Evolutionary conservation across 2,329 filamentous ascomycete genomes (phyloP).

Genomic region (Lecanicillium sp.): DNA sequence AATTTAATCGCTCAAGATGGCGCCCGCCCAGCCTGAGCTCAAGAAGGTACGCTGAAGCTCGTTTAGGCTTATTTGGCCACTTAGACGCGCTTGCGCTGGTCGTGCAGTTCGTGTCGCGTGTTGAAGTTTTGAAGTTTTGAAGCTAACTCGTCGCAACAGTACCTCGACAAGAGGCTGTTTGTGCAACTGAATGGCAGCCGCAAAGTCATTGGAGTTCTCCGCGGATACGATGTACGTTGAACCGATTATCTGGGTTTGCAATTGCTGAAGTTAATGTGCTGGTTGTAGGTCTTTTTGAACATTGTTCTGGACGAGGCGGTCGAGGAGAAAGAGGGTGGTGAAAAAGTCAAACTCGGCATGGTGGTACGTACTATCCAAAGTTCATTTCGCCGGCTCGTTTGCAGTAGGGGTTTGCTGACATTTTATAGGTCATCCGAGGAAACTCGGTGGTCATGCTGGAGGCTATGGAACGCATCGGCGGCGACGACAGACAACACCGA

Average conservation of each 20-base stretch:
- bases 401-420: conserved; percentile 21
- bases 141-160: conserved; percentile 47
- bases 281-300: conserved; percentile 82
- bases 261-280: neutral
- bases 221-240: conserved; percentile 78
- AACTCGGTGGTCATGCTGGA: conserved; percentile 99
- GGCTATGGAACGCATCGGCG: conserved; percentile 61
- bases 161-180: conserved; percentile 98
- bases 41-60: conserved; percentile 69
- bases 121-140: neutral
- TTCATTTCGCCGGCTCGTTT: no score
- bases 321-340: conserved; percentile 85
- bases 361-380: conserved; percentile 56
- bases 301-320: conserved; percentile 95
- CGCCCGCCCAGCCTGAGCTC: conserved; percentile 96
- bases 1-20: conserved; percentile 57
- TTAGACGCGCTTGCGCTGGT: neutral
- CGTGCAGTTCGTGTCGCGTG: no score
- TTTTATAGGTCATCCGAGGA: conserved; percentile 75
- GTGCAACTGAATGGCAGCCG: conserved; percentile 96
- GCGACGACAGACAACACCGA: conserved; percentile 41
- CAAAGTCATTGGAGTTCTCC: conserved; percentile 89
- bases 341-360: conserved; percentile 88
- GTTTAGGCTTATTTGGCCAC: neutral
- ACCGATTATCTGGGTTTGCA: conserved; percentile 18